Evolutionary conservation across 1,284 basidiomycete genomes (phyloP).

Genomic region (Apiotrichum mycotoxinovorans): DNA sequence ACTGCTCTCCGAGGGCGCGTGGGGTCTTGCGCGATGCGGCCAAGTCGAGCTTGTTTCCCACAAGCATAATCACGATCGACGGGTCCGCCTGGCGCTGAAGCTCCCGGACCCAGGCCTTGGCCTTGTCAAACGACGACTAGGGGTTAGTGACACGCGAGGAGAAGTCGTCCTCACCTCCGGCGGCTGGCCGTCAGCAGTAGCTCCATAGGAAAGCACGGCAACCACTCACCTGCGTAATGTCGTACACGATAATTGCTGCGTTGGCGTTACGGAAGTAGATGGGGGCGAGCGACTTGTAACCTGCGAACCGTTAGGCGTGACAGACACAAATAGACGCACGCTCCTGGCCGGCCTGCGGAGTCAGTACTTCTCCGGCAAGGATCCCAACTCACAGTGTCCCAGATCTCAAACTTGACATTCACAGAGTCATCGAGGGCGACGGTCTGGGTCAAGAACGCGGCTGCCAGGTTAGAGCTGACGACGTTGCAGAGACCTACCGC

Average conservation of each 20-base stretch:
- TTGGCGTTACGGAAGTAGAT: constrained; percentile 99
- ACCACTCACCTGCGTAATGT: constrained; percentile 74
- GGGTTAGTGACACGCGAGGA: neutral
- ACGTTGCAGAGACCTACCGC: constrained; percentile 16
- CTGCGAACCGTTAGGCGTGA: constrained; percentile 23
- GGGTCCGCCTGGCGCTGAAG: constrained; percentile 96
- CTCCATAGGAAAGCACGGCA: too few species aligned
- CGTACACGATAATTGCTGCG: constrained; percentile 96
- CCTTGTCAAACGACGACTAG: constrained; percentile 78
- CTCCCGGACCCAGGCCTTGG: constrained; percentile 93
- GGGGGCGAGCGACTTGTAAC: constrained; percentile 60
- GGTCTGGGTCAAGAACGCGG: constrained; percentile 94
- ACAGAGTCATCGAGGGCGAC: constrained; percentile 84
- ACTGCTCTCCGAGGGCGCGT: constrained; percentile 83
- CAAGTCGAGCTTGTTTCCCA: constrained; percentile 92
- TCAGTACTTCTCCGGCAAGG: neutral
- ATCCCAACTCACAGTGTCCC: constrained; percentile 60
- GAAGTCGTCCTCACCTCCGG: constrained; percentile 27
- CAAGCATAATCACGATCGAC: constrained; percentile 90
- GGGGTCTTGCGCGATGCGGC: constrained; percentile 67
- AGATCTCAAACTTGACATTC: constrained; percentile 96
- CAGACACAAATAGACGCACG: constrained; percentile 26
- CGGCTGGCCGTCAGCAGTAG: constrained; percentile 26
- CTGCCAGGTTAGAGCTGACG: constrained; percentile 49
- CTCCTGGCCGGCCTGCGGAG: constrained; percentile 48